These are phyloP conservation scores for Fusarium sp. DNA, from an alignment of 2,329 filamentous ascomycete genomes.

Conservation along the genomic window DNA sequence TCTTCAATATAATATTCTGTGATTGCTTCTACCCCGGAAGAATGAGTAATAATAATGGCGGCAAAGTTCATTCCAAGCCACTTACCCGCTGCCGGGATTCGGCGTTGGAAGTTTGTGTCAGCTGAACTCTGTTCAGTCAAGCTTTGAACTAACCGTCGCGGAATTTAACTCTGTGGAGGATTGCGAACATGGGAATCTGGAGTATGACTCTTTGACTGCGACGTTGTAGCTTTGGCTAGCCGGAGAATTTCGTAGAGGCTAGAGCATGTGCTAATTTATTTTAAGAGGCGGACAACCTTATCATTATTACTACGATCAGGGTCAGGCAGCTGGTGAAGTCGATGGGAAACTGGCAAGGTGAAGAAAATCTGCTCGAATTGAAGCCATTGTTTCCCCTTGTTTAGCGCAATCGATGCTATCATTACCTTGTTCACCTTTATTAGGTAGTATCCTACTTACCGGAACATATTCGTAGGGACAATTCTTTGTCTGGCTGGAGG, in stretches of 20 bases:
- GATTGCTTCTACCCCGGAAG: rapidly evolving
- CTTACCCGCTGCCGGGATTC: background rate
- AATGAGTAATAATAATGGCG: background rate
- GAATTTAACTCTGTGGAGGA: background rate
- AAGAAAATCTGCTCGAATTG: background rate
- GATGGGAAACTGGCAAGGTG: no score
- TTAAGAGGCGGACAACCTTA: background rate
- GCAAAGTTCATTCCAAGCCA: background rate
- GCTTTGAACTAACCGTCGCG: rapidly evolving
- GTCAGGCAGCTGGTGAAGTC: background rate
- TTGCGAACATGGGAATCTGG: background rate
- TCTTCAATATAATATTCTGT: rapidly evolving
- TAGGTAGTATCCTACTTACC: rapidly evolving
- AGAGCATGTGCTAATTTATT: rapidly evolving
- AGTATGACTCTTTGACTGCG: background rate
- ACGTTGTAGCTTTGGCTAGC: background rate
- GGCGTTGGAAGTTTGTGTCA: background rate
- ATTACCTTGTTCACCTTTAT: background rate
- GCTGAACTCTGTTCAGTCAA: background rate
- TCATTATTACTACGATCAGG: rapidly evolving
- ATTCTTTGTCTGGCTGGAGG: background rate
- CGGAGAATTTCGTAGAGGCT: background rate
- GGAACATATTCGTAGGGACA: background rate
- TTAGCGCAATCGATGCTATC: rapidly evolving
- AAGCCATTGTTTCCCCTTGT: background rate